These are phyloP conservation scores for Debaryomyces sp. DNA, from an alignment of 1,139 yeast genomes.

Conservation along the genomic window DNA sequence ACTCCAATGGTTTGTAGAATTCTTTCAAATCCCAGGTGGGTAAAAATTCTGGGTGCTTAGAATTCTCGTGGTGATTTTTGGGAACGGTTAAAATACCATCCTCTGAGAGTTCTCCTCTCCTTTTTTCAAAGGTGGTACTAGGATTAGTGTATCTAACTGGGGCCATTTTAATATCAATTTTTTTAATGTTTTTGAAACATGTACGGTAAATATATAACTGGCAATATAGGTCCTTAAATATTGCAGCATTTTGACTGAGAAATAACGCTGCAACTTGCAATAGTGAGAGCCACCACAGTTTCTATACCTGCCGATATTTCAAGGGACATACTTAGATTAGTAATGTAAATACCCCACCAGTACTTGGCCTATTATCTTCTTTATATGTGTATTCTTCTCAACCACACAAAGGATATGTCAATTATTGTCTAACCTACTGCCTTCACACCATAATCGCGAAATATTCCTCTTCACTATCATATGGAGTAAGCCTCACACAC, in stretches of 20 bases:
- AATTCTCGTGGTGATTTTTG: slow-evolving; percentile 29
- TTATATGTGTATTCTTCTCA: background rate
- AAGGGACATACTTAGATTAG: background rate
- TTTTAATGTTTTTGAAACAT: too few relatives aligned
- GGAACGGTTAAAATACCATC: slow-evolving; percentile 35
- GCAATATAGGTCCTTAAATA: background rate
- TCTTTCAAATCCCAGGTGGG: slow-evolving; percentile 57
- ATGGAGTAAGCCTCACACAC: background rate
- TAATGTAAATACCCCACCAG: background rate
- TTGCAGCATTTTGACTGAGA: background rate
- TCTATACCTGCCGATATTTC: background rate
- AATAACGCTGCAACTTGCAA: background rate
- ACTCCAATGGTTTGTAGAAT: slow-evolving; percentile 45
- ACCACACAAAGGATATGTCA: background rate
- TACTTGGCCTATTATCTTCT: background rate
- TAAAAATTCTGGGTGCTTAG: slow-evolving; percentile 45
- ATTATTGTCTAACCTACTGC: background rate
- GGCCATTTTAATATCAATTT: background rate
- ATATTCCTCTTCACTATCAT: background rate
- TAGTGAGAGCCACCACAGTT: slow-evolving; percentile 1
- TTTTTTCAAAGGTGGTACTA: background rate
- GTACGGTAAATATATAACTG: background rate
- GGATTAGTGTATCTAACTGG: background rate
- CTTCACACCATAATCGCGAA: background rate
- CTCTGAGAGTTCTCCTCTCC: slow-evolving; percentile 3